Base-by-base conservation (phyloP, 2,329 filamentous ascomycete genomes). In the Tympanopsis confertula region DNA sequence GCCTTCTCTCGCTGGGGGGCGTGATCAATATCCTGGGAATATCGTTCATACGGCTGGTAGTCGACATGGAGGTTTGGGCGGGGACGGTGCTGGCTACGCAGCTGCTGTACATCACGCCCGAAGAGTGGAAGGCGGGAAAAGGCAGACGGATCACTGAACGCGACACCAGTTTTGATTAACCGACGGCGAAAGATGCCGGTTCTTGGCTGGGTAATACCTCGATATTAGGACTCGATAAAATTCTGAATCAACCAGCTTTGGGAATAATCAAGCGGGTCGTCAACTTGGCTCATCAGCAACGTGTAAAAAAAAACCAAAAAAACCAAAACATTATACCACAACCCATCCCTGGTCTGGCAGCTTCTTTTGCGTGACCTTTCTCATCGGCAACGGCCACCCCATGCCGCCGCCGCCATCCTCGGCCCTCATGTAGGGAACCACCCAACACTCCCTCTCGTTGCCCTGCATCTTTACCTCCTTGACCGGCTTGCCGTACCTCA, bases 401-500 rank as follows among this genome's bases (percentile, higher is more conserved):
- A 79, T 66, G 1, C 74, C 75, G 1, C 74, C 78, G 0, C 58
- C 67, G 1, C 68, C 61, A 42, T 70, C 74, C 50, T 86, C 83
- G 0, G 83, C 79, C 37, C 78, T 64, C 45, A 96, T 54, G 46
- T 79, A 82, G 35, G 88, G 80, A 45, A 89, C 74, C 2, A 94
- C 83, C 74, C 84, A 93, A 48, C 83, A 87, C 58, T 91, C 82
- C 36, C 88, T 71, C 44, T 53, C 35, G 54, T 59, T 29, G 60
- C 57, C 37, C 44, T 70, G 66, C 4, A 62, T 52, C 45, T 71
- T 63, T 13, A 84, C 73, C 65, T 91, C 88, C 48, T 91, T 91
- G 53, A 95, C 79, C 1, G 91, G 89, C 64, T 96, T 96, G 3
- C 86, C 85, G 47, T 89, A 87, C 26, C 74, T 74, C 17, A 96